Base-by-base conservation (phyloP, 495 filamentous ascomycete species). In the Aspergillus sparsus region DNA sequence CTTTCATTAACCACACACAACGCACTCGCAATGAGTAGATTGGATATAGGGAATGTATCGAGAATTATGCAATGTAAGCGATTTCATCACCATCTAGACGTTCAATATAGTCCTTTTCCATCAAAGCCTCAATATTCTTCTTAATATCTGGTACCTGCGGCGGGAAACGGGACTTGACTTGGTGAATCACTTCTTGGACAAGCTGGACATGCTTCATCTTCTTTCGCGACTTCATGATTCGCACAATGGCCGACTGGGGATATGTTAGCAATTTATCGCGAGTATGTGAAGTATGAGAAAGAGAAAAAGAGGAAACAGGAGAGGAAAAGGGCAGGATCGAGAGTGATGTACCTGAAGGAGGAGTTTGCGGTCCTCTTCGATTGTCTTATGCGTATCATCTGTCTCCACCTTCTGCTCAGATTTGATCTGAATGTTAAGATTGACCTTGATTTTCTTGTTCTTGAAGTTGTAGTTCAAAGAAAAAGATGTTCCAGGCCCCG, bases 141-240 rank as follows among this genome's bases (percentile, higher is more conserved):
- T 99, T 99, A 83, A 99, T 98, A 64, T 99, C 94, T 6, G 83
- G 80, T 18, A 98, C 81, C 73, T 96, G 93, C 27, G 95, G 94
- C 37, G 89, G 86, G 79, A 99, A 99, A 51, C 94, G 90, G n/a
- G 83, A 84, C 69, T 88, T 89, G 76, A 99, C 96, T 74, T 98
- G 95, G 62, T 85, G 85, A 71, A 99, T 97, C 13, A 90, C 92
- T 77, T 99, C 94, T 66, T 89, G 86, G 45, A 99, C 91, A 9
- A 99, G 85, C 68, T 91, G 86, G 53, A 89, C 85, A 74, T 99
- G 93, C 83, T 96, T 97, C 90, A 97, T 93, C 80, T 88, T 90
- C 85, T 98, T 97, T 55, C 94, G 89, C 1, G 95, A 94, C 75
- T 99, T 99, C 94, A 98, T 99, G 77, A 99, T 97, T 66, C 94